Conservation (phyloP, 1,284 basidiomycete genomes). For the Ganoderma meredithae region DNA sequence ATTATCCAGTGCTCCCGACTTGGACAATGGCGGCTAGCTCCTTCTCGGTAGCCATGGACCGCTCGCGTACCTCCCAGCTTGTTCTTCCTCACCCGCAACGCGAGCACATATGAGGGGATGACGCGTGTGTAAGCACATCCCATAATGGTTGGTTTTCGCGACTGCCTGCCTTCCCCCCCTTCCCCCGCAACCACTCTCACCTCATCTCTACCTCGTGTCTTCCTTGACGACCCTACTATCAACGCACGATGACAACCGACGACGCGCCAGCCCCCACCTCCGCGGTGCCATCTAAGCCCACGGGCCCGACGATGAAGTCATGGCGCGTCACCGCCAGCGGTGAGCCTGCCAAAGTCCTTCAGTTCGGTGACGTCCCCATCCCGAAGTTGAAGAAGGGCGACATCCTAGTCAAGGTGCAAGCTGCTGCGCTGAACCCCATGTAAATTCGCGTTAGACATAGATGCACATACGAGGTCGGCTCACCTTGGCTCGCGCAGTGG, state of each 20-base stretch:
- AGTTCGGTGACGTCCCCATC: slow-evolving; percentile 52
- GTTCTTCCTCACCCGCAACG: background rate
- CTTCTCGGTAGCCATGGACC: background rate
- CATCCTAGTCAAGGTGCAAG: slow-evolving; percentile 67
- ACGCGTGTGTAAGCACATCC: background rate
- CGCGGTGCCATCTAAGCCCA: background rate
- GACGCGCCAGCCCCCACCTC: slow-evolving; percentile 3
- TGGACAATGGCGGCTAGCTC: background rate
- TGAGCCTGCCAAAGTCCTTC: slow-evolving; percentile 53
- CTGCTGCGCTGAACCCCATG: slow-evolving; percentile 75
- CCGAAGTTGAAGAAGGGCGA: slow-evolving; percentile 54
- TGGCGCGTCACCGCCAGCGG: slow-evolving; percentile 45
- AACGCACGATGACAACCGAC: slow-evolving; percentile 14
- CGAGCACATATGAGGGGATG: background rate
- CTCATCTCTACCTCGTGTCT: background rate
- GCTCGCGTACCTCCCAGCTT: background rate
- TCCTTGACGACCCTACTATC: background rate
- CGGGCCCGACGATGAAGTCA: slow-evolving; percentile 35
- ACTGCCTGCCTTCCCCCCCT: background rate
- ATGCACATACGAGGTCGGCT: background rate
- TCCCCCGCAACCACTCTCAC: background rate
- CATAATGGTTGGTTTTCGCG: background rate
- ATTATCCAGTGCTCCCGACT: background rate
- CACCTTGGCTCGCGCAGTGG: slow-evolving; percentile 45
- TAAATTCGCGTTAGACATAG: slow-evolving; percentile 41